Evolutionary conservation across 345 rosid genomes (phyloP).

Genomic region (Melaleuca quinquenervia): DNA sequence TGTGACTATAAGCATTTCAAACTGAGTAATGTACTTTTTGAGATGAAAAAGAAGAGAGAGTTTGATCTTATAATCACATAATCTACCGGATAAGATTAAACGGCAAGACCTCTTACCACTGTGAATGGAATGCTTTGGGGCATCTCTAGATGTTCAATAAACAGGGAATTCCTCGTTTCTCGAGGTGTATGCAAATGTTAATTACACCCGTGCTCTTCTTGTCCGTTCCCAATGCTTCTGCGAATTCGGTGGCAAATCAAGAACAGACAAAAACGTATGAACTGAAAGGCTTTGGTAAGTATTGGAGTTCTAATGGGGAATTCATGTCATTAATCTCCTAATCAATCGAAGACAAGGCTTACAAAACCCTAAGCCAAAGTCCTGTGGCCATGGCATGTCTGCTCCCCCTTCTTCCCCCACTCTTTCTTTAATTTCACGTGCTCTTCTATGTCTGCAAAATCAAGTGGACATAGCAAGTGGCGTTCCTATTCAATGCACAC

Average conservation of each 20-base stretch:
- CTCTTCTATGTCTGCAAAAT: not conserved
- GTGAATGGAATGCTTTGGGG: not conserved
- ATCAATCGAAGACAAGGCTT: not conserved
- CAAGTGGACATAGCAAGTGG: not conserved
- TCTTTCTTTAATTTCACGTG: not conserved
- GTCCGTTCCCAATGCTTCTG: not conserved
- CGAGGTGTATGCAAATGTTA: not conserved
- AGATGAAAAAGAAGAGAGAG: not conserved
- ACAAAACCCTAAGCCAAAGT: not conserved
- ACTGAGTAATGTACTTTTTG: accelerated
- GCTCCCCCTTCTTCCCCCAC: not conserved
- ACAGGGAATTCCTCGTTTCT: not conserved
- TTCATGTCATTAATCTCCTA: not conserved
- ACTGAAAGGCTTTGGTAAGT: not conserved
- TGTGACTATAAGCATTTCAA: not conserved
- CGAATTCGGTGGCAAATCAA: not conserved
- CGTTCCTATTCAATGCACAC: not conserved
- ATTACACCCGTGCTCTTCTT: not conserved
- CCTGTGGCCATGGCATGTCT: not conserved
- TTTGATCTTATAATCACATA: not conserved
- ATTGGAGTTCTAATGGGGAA: not conserved
- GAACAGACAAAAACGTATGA: not conserved
- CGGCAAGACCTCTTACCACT: not conserved
- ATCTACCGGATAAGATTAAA: not conserved
- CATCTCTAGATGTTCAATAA: not conserved